Evolutionary conservation across 805 yeast species (phyloP), one percentile per base, ranked within the genome.

Genomic region (Yarrowia sp.): DNA sequence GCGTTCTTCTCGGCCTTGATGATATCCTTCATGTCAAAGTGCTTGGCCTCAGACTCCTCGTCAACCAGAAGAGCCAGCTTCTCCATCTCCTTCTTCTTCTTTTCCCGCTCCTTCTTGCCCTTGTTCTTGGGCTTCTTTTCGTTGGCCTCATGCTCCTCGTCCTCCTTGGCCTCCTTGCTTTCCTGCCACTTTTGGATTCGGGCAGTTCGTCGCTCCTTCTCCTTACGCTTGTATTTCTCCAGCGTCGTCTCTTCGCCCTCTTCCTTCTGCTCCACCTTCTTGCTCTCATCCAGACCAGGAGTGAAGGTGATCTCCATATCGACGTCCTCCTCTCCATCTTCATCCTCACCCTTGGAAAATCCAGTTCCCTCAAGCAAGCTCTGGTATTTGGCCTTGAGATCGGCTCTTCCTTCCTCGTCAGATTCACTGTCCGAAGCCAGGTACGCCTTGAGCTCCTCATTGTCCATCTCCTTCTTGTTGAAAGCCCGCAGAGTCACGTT

Each of bases 261-360:
- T 64, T 89, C 90, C 46, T 79, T 80, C 44, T 74, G 77, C 61
- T 78, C 78, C 12, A 19, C 74, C 30, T 68, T 71, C 2, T 73
- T 78, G 46, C 74, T 79, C 20, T 82, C 86, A 53, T 83, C 84
- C 66, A 92, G 78, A 3, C 91, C 98, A 1, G 98, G 97, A 44
- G 93, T 92, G 78, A 95, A 95, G 0, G 98, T 92, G 73, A 95
- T 91, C 76, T 95, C 98, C 92, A 95, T 90, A 74, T 92, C 97
- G 36, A 90, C 88, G 60, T 82, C 89, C 49, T 66, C 70, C n/a
- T 60, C 43, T 20, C 33, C 68, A 3, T 49, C 43, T 24, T 33
- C 68, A 3, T 53, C 70, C 34, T 58, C 60, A 30, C 66, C 52
- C 14, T 56, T 49, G n/a, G 64, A 67, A 17, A 44, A 53, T n/a